These are phyloP conservation scores for Aureobasidium sp. DNA, from an alignment of 2,329 filamentous ascomycete genomes.

Conservation along the genomic window DNA sequence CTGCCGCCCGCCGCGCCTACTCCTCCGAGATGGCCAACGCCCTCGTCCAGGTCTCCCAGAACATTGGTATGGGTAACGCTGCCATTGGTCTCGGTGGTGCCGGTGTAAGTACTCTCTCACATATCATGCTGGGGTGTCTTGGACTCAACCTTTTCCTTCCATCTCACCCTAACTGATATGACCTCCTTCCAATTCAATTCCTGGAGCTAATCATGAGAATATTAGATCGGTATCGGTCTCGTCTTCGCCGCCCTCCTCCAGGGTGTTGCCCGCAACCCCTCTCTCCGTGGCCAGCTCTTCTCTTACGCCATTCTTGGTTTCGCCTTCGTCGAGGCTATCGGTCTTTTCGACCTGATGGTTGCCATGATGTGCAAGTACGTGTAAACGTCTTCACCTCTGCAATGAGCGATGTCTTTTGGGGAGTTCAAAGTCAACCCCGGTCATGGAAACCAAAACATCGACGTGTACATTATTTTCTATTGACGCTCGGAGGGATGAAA, in stretches of 20 bases:
- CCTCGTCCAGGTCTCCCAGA: conserved; percentile 85
- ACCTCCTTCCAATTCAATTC: background rate
- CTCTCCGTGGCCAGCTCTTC: conserved; percentile 92
- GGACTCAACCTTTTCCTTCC: background rate
- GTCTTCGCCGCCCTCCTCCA: conserved; percentile 86
- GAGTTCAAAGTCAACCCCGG: conserved; percentile 5
- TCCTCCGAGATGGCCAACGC: conserved; percentile 81
- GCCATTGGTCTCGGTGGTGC: conserved; percentile 66
- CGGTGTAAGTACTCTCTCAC: conserved; percentile 32
- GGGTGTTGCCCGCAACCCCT: conserved; percentile 88
- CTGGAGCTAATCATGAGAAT: conserved; percentile 38
- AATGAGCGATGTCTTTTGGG: conserved; percentile 7
- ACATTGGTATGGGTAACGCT: conserved; percentile 80
- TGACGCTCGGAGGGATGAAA: conserved; percentile 6
- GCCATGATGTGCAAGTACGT: conserved; percentile 75
- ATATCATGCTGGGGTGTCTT: background rate
- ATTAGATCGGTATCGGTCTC: conserved; percentile 88
- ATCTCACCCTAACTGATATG: background rate
- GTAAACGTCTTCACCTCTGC: conserved; percentile 19
- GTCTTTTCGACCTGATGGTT: conserved; percentile 86
- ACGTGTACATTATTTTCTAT: conserved; percentile 12
- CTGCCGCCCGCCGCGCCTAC: conserved; percentile 60
- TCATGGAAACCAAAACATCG: conserved; percentile 11
- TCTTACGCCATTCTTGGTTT: conserved; percentile 93
- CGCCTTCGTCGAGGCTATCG: conserved; percentile 88